Base-by-base conservation (phyloP, 208 protist genomes). In the Trypanosoma melophagium region DNA sequence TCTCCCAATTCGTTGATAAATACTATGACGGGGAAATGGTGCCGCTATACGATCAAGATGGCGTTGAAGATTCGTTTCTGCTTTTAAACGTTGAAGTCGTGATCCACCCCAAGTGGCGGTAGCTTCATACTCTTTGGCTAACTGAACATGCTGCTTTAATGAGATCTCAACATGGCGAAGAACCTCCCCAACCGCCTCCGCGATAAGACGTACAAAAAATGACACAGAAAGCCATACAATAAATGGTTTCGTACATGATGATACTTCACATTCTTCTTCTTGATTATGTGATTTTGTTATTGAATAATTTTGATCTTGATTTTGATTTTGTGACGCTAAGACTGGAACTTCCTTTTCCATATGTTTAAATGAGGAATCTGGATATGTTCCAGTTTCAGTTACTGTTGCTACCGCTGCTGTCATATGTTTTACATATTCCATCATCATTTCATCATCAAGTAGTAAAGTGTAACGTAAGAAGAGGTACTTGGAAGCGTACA, bases 391-490 rank as follows among this genome's bases (percentile, higher is more conserved):
- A 47, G 9, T 47, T 47, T 10, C 16, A n/a, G 3, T 17, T 47
- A 2, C 28, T 35, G 28, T 7, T 35, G 5, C 25, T 54, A 45
- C 35, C 38, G 61, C 47, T n/a, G 12, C 55, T 7, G 19, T 50
- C 51, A 93, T 61, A 22, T 65, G 58, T 3, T 44, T 60, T 0
- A 74, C 74, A 62, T 87, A 66, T 21, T 56, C 66, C 35, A 17
- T 28, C 81, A 93, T 66, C 19, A 76, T 45, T 5, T 41, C 44
- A 49, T 75, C 77, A 52, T 85, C 80, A 5, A 93, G 38, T 12
- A 71, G 64, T 13, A 96, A 69, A 17, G 87, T 92, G 60, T 91
- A 79, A 51, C 78, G 86, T 9, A 96, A 73, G 56, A 92, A 96
- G 19, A 92, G 68, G 66, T 88, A 93, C 77, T 92, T 93, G 42